A percentile compares a stretch with the other conserved stretches of the same genome.
Conservation (phyloP, 2,329 filamentous ascomycete genomes). For the Paracoccidioides lutzii region DNA sequence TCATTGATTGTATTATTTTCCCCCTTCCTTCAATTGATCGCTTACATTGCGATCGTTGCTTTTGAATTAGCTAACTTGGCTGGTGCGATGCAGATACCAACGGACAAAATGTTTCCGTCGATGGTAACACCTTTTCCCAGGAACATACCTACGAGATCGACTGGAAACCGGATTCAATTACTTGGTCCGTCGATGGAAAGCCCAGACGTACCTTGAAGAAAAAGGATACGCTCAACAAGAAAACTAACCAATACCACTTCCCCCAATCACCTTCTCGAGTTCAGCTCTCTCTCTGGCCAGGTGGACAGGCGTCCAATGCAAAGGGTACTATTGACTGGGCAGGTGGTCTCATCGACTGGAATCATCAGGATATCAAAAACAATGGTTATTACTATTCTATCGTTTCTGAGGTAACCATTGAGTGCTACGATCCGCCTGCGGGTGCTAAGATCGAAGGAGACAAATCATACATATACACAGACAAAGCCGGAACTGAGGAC, state of each 20-base stretch:
- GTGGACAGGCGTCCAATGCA: slow-evolving; percentile 64
- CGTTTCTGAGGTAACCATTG: slow-evolving; percentile 62
- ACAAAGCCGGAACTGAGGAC: slow-evolving; percentile 54
- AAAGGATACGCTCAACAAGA: slow-evolving; percentile 73
- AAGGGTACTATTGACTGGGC: slow-evolving; percentile 84
- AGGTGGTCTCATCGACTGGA: slow-evolving; percentile 81
- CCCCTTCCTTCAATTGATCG: not conserved
- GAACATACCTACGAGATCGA: slow-evolving; percentile 86
- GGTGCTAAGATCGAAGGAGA: slow-evolving; percentile 48
- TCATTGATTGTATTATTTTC: slow-evolving; percentile 62
- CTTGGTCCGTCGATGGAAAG: slow-evolving; percentile 76
- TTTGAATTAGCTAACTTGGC: not conserved
- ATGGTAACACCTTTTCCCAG: slow-evolving; percentile 54
- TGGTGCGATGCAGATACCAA: slow-evolving; percentile 50
- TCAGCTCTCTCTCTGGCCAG: slow-evolving; percentile 93
- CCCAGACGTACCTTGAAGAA: slow-evolving; percentile 62
- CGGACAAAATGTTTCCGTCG: slow-evolving; percentile 53
- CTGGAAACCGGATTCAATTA: slow-evolving; percentile 77
- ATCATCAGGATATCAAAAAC: slow-evolving; percentile 62
- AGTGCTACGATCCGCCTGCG: slow-evolving; percentile 76
- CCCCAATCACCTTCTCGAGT: slow-evolving; percentile 86
- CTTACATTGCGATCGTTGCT: not conserved
- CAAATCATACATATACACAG: slow-evolving; percentile 63
- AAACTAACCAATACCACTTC: slow-evolving; percentile 67
- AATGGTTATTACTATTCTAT: slow-evolving; percentile 82